phyloP scores from a whole-genome alignment of 192 early-diverging fungal genomes.

The Linnemannia hyalina region DNA sequence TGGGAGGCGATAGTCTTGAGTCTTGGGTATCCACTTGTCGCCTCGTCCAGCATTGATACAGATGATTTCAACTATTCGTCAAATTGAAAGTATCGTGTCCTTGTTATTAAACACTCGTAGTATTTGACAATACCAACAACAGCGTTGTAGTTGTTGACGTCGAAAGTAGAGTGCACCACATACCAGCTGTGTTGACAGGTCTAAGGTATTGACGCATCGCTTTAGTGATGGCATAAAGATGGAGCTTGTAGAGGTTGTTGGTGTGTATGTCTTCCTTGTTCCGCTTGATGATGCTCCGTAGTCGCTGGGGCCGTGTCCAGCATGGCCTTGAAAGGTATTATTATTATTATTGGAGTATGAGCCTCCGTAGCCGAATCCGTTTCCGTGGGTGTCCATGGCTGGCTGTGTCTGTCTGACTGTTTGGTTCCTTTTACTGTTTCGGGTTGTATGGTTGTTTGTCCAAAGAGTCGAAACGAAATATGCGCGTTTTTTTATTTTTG shows the following conservation, averaged over 20 bases:
- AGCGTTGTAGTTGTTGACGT: not conserved
- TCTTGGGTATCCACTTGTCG: slow-evolving; percentile 40
- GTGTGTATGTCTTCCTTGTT: not conserved
- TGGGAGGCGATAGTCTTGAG: slow-evolving; percentile 43
- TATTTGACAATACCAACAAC: not conserved
- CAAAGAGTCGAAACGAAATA: slow-evolving; percentile 3
- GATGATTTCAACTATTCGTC: slow-evolving; percentile 26
- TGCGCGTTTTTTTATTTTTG: not conserved
- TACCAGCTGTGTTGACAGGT: slow-evolving; percentile 37
- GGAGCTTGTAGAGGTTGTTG: not conserved
- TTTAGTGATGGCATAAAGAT: slow-evolving; percentile 31
- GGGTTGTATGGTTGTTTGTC: not conserved
- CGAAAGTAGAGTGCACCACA: too few species aligned
- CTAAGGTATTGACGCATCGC: slow-evolving; percentile 40
- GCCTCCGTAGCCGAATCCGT: slow-evolving; percentile 12
- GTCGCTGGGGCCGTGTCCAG: not conserved
- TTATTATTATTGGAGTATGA: not conserved
- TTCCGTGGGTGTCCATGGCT: slow-evolving; percentile 4
- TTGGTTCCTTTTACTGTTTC: not conserved
- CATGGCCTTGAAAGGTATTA: not conserved
- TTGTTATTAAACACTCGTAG: not conserved
- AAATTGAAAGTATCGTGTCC: not conserved
- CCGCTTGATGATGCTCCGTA: not conserved
- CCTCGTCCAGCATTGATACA: slow-evolving; percentile 37
- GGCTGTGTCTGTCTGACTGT: not conserved